Evolutionary conservation across 768 basidiomycete species (phyloP).

Genomic region (Boletellus ananiceps): DNA sequence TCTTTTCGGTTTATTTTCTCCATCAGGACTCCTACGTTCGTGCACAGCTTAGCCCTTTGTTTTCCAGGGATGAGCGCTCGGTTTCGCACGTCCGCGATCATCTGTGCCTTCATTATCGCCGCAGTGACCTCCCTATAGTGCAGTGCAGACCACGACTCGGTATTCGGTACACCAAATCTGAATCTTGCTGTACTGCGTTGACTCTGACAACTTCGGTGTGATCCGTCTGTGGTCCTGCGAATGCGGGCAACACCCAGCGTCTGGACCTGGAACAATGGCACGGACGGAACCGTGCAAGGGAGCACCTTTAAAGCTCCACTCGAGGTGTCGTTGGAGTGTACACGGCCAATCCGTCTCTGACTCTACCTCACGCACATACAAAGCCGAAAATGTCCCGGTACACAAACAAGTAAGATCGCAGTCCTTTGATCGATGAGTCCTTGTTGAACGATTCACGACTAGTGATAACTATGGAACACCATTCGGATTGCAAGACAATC

Average conservation of each 20-base stretch:
- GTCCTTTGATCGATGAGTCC: not conserved
- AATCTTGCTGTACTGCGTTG: conserved; percentile 17
- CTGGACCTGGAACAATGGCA: conserved; percentile 11
- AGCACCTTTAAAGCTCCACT: conserved; percentile 8
- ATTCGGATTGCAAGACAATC: not conserved
- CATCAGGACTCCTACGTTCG: not conserved
- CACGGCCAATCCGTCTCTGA: not conserved
- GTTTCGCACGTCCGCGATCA: not conserved
- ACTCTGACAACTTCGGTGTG: not conserved
- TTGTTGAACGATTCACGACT: not conserved
- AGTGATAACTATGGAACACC: not conserved
- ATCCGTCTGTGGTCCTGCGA: conserved; percentile 5
- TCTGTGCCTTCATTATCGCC: not conserved
- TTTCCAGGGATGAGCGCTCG: not conserved
- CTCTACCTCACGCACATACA: not conserved
- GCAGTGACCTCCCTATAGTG: not conserved
- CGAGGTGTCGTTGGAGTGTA: not conserved
- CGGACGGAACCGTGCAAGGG: not conserved
- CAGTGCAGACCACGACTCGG: conserved; percentile 2
- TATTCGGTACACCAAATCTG: not conserved
- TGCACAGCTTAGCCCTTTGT: not conserved
- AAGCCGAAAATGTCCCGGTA: conserved; percentile 4
- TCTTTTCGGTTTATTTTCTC: not conserved
- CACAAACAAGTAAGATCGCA: conserved; percentile 8
- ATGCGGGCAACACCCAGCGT: not conserved